Base-by-base conservation (phyloP, 2,329 filamentous ascomycete species). In the Gaeumannomyces tritici region DNA sequence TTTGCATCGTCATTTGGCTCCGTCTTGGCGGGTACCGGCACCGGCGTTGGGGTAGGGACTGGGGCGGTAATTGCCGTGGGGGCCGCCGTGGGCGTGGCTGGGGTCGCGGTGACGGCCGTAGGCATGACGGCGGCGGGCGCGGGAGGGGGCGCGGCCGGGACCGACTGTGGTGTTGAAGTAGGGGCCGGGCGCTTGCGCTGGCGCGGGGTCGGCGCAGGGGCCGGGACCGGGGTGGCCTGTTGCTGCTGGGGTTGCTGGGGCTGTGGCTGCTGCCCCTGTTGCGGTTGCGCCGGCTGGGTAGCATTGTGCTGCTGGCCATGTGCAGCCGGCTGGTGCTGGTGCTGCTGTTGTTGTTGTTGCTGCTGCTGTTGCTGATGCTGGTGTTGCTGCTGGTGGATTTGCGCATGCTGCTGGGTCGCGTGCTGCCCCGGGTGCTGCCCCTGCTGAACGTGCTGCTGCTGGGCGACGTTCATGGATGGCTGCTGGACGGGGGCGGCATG, bases 171-270 rank as follows among this genome's bases (percentile, higher is more conserved):
- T 66, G 70, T 70, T 69, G 70, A 70, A 65, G 70, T 67, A 29
- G 67, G 70, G 31, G 69, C 64, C 28, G 74, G 75, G 26, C 76
- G 74, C 71, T 78, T 79, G 63, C 76, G 74, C 65, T 74, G 73
- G 55, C 77, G 66, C 31, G 66, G 69, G 24, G 65, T 66, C 8
- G 71, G 64, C 21, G 67, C 67, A 2, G 73, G 69, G 47, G 70
- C 67, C 4, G 72, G 66, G 29, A 68, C 64, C 33, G 72, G 67
- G 18, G 69, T 63, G 27, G 70, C 63, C 63, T 69, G 67, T 28
- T 70, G 68, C 28, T 62, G 69, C 62, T 73, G 70, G 67, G 62
- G 69, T n/a, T 73, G 73, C 1, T 70, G 70, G 1, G 70, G 68
- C n/a, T 75, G 73, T 51, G 72, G 72, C 63, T 77, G 75, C 42